These are phyloP conservation scores for Yamadazyma membranifaciens DNA, from an alignment of 1,139 yeast genomes.

Conservation along the genomic window DNA sequence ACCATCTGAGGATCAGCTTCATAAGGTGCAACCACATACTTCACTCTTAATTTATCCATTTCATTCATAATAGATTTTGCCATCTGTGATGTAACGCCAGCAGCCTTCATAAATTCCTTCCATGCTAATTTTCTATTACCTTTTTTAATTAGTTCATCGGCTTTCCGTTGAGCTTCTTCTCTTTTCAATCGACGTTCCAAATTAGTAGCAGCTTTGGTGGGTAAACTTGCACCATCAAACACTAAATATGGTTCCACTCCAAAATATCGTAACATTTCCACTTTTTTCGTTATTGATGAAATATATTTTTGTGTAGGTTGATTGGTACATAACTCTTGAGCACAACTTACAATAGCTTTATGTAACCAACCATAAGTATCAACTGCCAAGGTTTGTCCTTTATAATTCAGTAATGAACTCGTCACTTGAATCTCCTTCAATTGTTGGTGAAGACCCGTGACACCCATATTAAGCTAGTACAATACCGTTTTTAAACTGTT, in stretches of 20 bases:
- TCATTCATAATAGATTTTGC: constrained; percentile 81
- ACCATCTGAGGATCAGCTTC: constrained; percentile 99
- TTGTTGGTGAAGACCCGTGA: constrained; percentile 71
- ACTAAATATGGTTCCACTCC: constrained; percentile 85
- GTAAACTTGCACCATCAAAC: constrained; percentile 88
- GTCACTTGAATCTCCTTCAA: constrained; percentile 70
- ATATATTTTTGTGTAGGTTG: constrained; percentile 68
- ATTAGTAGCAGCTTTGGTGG: constrained; percentile 78
- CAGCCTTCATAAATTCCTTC: constrained; percentile 72
- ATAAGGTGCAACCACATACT: constrained; percentile 91
- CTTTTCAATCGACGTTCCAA: constrained; percentile 57
- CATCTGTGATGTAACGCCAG: constrained; percentile 88
- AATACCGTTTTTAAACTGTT: too few relatives aligned
- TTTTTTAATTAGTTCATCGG: constrained; percentile 43
- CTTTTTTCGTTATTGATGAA: constrained; percentile 57
- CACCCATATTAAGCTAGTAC: constrained; percentile 58
- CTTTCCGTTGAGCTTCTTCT: constrained; percentile 55
- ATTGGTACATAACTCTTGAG: constrained; percentile 75
- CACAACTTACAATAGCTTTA: constrained; percentile 78
- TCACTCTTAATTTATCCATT: constrained; percentile 56
- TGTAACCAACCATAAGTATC: constrained; percentile 98
- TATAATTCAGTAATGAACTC: constrained; percentile 55
- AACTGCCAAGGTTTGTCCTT: constrained; percentile 80
- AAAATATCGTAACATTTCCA: constrained; percentile 63
- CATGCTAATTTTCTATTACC: constrained; percentile 64